Percentiles rank a stretch among this genome's conserved stretches.
Conservation (phyloP, 306 rosid species). For the Casuarina glauca region DNA sequence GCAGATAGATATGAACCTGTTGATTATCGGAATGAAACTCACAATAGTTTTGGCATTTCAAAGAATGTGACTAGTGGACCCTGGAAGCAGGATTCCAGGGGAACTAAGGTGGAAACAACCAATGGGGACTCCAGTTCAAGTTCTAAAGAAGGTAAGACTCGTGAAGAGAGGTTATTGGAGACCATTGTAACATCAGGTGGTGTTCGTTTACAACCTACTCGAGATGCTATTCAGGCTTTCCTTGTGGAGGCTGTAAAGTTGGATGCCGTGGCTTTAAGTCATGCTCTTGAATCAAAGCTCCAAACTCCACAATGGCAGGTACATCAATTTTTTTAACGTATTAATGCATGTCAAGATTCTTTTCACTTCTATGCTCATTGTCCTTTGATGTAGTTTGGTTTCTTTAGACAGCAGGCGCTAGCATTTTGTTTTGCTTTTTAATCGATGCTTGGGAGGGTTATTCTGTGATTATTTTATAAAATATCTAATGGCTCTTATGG, state of each 20-base stretch:
- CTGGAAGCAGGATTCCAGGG: conserved; percentile 77
- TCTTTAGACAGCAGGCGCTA: neutral
- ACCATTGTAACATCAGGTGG: conserved; percentile 94
- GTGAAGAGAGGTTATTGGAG: conserved; percentile 90
- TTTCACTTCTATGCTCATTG: neutral
- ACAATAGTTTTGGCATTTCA: conserved; percentile 54
- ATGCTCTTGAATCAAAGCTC: conserved; percentile 77
- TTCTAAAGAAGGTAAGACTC: conserved; percentile 60
- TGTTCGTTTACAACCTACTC: conserved; percentile 93
- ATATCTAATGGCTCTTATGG: conserved; percentile 2
- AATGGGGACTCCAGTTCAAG: conserved; percentile 65
- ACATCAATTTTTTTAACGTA: conserved; percentile 38
- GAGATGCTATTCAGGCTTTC: conserved; percentile 89
- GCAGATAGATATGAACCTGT: conserved; percentile 73
- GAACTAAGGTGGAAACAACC: conserved; percentile 44
- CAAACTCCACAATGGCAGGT: conserved; percentile 98
- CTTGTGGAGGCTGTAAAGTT: conserved; percentile 82
- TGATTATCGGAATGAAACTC: conserved; percentile 60
- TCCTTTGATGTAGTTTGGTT: neutral
- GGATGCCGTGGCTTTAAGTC: conserved; percentile 72
- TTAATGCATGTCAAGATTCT: conserved; percentile 9
- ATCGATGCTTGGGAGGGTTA: neutral
- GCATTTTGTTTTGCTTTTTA: neutral
- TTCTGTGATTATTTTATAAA: neutral
- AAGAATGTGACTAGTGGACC: conserved; percentile 55